Evolutionary conservation across 345 rosid genomes (phyloP).

Genomic region (Angophora floribunda): DNA sequence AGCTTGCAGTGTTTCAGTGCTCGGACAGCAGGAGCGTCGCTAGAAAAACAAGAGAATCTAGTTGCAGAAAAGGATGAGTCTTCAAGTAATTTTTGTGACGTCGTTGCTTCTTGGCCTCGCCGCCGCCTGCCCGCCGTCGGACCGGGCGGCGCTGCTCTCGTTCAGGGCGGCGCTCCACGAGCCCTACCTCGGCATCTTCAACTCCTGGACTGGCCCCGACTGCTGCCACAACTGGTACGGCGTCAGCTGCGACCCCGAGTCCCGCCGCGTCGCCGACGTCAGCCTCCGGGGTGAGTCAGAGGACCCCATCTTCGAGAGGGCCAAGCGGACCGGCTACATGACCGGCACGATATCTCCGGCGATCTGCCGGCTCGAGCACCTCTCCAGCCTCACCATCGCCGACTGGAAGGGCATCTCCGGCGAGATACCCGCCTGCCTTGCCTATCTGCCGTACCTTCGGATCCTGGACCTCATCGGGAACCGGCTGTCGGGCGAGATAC

Average conservation of each 20-base stretch:
- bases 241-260: slow-evolving; percentile 62
- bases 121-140: slow-evolving; percentile 61
- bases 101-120: slow-evolving; percentile 12
- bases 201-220: slow-evolving; percentile 70
- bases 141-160: slow-evolving; percentile 56
- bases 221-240: slow-evolving; percentile 95
- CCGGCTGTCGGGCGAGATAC: slow-evolving; percentile 24
- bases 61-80: not conserved
- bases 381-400: slow-evolving; percentile 28
- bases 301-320: slow-evolving; percentile 29
- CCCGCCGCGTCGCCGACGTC: slow-evolving; percentile 68
- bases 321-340: slow-evolving; percentile 30
- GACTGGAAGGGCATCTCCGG: slow-evolving; percentile 44
- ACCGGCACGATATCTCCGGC: slow-evolving; percentile 26
- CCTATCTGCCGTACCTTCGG: slow-evolving; percentile 23
- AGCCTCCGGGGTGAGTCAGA: slow-evolving; percentile 58
- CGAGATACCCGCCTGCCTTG: slow-evolving; percentile 25
- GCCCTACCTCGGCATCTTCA: slow-evolving; percentile 64
- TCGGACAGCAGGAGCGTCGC: not conserved
- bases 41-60: not conserved
- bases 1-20: not conserved
- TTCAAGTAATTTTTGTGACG: not conserved
- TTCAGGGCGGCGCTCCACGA: slow-evolving; percentile 64
- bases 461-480: slow-evolving; percentile 30
- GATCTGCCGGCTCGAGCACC: slow-evolving; percentile 23